A percentile compares a stretch with the other conserved stretches of the same genome.
These are phyloP conservation scores for Magnolia officinalis DNA, from an alignment of 164 flowering plant species.

Conservation along the genomic window DNA sequence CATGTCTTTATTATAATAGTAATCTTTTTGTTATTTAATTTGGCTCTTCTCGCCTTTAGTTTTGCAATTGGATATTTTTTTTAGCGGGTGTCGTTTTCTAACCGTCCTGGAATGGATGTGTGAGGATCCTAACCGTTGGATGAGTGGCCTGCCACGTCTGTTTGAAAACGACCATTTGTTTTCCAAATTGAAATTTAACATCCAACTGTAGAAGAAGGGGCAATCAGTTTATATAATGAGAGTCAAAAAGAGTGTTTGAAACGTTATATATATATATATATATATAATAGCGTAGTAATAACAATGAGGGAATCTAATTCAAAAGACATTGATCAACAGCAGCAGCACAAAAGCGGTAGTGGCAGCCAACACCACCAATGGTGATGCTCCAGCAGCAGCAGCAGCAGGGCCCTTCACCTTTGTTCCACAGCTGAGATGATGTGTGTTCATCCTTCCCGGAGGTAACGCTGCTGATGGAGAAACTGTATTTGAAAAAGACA, in stretches of 20 bases:
- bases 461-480: background rate
- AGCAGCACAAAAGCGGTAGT: background rate
- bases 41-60: too few species aligned
- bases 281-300: too few species aligned
- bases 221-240: too few species aligned
- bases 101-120: background rate
- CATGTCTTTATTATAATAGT: too few species aligned
- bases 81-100: background rate
- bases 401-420: background rate
- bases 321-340: background rate
- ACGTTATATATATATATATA: too few species aligned
- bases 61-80: too few species aligned
- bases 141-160: background rate
- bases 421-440: background rate
- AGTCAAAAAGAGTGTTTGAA: too few species aligned
- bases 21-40: too few species aligned
- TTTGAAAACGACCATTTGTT: too few species aligned
- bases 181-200: too few species aligned
- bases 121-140: background rate
- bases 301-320: too few species aligned
- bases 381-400: background rate
- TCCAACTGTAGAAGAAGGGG: too few species aligned
- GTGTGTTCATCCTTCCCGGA: background rate
- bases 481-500: background rate
- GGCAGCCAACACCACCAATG: background rate